Base-by-base conservation (phyloP, 2,329 filamentous ascomycete species). In the Nemania diffusa region DNA sequence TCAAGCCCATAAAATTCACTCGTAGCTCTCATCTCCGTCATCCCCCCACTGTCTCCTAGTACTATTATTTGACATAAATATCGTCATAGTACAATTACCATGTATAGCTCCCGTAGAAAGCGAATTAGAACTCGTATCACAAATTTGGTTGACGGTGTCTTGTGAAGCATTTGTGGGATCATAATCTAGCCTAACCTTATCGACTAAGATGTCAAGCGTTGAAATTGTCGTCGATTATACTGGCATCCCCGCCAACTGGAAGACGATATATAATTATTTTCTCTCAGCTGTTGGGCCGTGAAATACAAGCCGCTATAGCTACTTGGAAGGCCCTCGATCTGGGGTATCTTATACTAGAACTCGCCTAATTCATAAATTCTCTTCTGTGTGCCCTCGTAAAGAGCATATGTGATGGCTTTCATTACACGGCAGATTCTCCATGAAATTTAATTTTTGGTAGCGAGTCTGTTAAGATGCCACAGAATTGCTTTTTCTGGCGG, bases 401-500 rank as follows among this genome's bases (percentile, higher is more conserved):
- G 34, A 40, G 34, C 34, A 13, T 40, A 15, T 40, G n/a, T 58
- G 42, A 37, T 58, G 56, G 17, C n/a, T 46, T n/a, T 24, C 42
- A 58, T 58, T 7, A n/a, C 32, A 32, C 42, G 27, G n/a, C 42
- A 48, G 20, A 58, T 50, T 42, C 57, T 59, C n/a, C 57, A 2
- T n/a, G 3, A 29, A 51, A 37, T 42, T 29, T 27, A 34, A 59
- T 51, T 20, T 51, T 27, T 20, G 57, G 51, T 27, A 44, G 57
- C 22, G 57, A 59, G 15, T 59, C 27, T 26, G 46, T n/a, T 5
- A 59, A 44, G 26, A 42, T 9, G 22, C 44, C 40, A 15, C 22
- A 59, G 44, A 59, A 42, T 27, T 59, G 40, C 2, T 8, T 8
- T 0, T 40, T 15, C 1, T 32, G 4, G 15, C 17, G 7, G n/a